These are phyloP conservation scores for Pleomassaria siparia DNA, from an alignment of 2,329 filamentous ascomycete species.

Conservation along the genomic window DNA sequence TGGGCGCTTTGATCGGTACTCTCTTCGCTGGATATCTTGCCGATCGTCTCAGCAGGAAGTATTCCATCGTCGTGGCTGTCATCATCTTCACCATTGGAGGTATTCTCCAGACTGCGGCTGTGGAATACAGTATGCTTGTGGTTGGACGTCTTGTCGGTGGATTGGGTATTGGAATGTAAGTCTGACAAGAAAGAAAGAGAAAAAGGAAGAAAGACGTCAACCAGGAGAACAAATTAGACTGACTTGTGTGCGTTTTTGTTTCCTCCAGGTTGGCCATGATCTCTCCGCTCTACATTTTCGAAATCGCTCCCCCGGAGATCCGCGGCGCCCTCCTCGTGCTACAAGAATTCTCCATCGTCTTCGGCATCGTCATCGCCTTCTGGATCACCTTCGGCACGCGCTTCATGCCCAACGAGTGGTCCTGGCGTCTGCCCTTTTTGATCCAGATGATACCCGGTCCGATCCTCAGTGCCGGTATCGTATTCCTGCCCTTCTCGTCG, in stretches of 20 bases:
- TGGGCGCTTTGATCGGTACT: slow-evolving; percentile 51
- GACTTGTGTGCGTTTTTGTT: too few relatives aligned
- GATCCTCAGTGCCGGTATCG: slow-evolving; percentile 44
- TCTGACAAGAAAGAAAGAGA: too few relatives aligned
- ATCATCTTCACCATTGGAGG: slow-evolving; percentile 55
- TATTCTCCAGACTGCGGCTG: slow-evolving; percentile 53
- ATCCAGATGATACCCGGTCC: slow-evolving; percentile 49
- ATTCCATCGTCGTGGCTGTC: slow-evolving; percentile 55
- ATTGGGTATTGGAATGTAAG: slow-evolving; percentile 54
- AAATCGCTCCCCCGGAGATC: slow-evolving; percentile 54
- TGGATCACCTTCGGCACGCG: slow-evolving; percentile 58
- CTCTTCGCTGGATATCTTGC: slow-evolving; percentile 50
- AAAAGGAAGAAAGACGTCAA: too few relatives aligned
- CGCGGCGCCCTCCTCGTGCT: slow-evolving; percentile 54
- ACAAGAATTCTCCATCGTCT: slow-evolving; percentile 51
- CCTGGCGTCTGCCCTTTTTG: slow-evolving; percentile 52
- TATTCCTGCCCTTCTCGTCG: slow-evolving; percentile 57
- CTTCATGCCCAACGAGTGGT: slow-evolving; percentile 45
- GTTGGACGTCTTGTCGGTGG: slow-evolving; percentile 55
- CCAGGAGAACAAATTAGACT: too few relatives aligned
- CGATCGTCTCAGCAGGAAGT: slow-evolving; percentile 55
- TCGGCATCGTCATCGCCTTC: slow-evolving; percentile 54
- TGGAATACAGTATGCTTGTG: slow-evolving; percentile 54
- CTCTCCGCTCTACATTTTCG: slow-evolving; percentile 56
- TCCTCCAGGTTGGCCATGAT: slow-evolving; percentile 40